Conservation (phyloP, 371 early-diverging fungal species). For the Actinomortierella wolfii region DNA sequence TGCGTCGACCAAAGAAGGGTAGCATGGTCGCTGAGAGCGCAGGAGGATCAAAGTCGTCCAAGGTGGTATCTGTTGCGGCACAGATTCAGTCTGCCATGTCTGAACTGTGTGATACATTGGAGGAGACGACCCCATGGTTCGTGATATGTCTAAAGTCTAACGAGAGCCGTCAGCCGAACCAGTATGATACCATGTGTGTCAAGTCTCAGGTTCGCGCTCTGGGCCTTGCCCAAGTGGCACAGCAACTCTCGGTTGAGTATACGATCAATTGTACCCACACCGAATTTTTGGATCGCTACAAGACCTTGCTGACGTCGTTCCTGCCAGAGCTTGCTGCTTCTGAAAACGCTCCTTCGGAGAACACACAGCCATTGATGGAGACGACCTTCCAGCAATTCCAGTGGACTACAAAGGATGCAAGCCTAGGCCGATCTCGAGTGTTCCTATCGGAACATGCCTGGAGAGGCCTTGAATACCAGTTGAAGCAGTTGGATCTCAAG, state of each 20-base stretch:
- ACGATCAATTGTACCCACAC: slow-evolving; percentile 68
- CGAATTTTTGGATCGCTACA: slow-evolving; percentile 78
- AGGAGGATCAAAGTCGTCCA: slow-evolving; percentile 33
- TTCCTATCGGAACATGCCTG: slow-evolving; percentile 72
- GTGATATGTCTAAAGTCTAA: slow-evolving; percentile 84
- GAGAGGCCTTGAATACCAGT: slow-evolving; percentile 56
- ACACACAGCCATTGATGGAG: slow-evolving; percentile 51
- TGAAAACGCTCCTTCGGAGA: slow-evolving; percentile 16
- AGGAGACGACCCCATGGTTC: slow-evolving; percentile 87
- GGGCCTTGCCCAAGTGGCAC: slow-evolving; percentile 66
- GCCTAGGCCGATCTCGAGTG: slow-evolving; percentile 68
- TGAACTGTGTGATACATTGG: slow-evolving; percentile 78
- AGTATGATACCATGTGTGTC: slow-evolving; percentile 60
- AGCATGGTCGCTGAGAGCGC: slow-evolving; percentile 14
- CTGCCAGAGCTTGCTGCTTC: slow-evolving; percentile 21
- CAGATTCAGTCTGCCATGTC: slow-evolving; percentile 78
- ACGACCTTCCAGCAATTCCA: slow-evolving; percentile 60
- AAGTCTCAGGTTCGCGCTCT: slow-evolving; percentile 70
- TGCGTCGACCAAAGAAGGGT: slow-evolving; percentile 56
- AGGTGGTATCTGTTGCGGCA: slow-evolving; percentile 59
- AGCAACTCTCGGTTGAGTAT: slow-evolving; percentile 63
- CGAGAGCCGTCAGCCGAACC: slow-evolving; percentile 63
- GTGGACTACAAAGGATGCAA: slow-evolving; percentile 71
- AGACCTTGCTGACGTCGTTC: slow-evolving; percentile 50
- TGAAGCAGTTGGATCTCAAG: slow-evolving; percentile 38